A percentile compares a stretch with the other conserved stretches of the same genome.
phyloP scores from a whole-genome alignment of 192 early-diverging fungal genomes.

The Bifiguratus adelaidae region DNA sequence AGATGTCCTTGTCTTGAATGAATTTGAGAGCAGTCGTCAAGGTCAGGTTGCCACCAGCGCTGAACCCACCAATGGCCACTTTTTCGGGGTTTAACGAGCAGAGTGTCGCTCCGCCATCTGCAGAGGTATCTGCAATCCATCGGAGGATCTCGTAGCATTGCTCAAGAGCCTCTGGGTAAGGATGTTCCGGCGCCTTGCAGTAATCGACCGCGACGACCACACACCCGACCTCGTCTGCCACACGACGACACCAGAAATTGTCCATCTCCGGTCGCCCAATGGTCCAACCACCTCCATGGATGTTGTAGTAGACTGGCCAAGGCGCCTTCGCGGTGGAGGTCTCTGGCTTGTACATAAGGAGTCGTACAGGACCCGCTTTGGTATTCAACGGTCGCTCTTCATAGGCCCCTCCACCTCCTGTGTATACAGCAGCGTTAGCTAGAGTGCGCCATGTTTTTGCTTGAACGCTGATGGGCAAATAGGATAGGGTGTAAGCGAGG shows the following conservation, averaged over 20 bases:
- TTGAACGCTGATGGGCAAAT: no score
- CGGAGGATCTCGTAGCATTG: conserved; percentile 4
- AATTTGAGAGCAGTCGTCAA: neutral
- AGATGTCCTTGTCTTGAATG: neutral
- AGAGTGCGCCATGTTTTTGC: no score
- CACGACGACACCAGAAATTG: neutral
- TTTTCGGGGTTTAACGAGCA: neutral
- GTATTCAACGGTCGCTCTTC: no score
- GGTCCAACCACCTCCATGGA: conserved; percentile 1
- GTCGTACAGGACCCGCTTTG: no score
- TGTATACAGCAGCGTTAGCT: no score
- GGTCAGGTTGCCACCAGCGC: conserved; percentile 2
- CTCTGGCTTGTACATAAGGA: no score
- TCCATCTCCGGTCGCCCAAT: neutral
- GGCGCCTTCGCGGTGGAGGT: no score
- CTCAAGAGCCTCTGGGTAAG: conserved; percentile 5
- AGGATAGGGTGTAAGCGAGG: no score
- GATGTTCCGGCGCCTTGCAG: neutral
- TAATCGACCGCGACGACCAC: neutral
- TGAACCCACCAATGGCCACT: neutral
- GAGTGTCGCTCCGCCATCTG: neutral
- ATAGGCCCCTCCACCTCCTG: no score
- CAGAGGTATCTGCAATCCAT: conserved; percentile 3
- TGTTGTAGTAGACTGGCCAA: no score
- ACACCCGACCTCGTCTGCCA: no score